Percentiles rank a stretch among this genome's conserved stretches.
Conservation (phyloP, 805 yeast genomes). For the Kuraishia piskuri region DNA sequence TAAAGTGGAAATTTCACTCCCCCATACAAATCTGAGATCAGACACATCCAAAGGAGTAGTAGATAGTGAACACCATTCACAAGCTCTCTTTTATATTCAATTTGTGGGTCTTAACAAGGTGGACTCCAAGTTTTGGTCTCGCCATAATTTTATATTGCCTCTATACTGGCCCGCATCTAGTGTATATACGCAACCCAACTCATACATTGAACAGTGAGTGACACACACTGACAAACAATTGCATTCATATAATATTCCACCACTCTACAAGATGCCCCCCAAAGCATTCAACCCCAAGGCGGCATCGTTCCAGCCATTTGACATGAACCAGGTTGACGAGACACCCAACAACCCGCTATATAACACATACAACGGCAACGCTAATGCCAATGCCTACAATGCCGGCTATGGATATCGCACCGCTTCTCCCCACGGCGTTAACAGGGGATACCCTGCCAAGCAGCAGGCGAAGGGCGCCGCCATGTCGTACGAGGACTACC, state of each 20-base stretch:
- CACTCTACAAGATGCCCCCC: conserved; percentile 14
- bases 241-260: neutral
- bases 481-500: conserved; percentile 41
- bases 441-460: conserved; percentile 8
- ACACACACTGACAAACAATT: too few relatives aligned
- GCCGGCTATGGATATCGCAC: conserved; percentile 1
- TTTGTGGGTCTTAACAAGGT: too few relatives aligned
- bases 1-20: neutral
- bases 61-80: too few relatives aligned
- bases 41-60: too few relatives aligned
- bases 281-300: conserved; percentile 32
- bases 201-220: too few relatives aligned
- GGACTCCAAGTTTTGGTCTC: too few relatives aligned
- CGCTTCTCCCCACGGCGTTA: neutral
- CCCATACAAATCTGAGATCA: neutral
- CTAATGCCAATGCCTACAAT: conserved; percentile 3
- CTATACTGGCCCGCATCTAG: too few relatives aligned
- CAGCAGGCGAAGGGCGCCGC: conserved; percentile 4
- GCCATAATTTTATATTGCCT: too few relatives aligned
- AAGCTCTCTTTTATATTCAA: too few relatives aligned
- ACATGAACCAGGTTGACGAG: conserved; percentile 5
- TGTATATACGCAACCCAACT: too few relatives aligned
- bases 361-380: conserved; percentile 8
- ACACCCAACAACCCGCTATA: conserved; percentile 8
- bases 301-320: conserved; percentile 21